These are phyloP conservation scores for Coffea humblotiana DNA, from an alignment of 305 asterid species.

Conservation along the genomic window DNA sequence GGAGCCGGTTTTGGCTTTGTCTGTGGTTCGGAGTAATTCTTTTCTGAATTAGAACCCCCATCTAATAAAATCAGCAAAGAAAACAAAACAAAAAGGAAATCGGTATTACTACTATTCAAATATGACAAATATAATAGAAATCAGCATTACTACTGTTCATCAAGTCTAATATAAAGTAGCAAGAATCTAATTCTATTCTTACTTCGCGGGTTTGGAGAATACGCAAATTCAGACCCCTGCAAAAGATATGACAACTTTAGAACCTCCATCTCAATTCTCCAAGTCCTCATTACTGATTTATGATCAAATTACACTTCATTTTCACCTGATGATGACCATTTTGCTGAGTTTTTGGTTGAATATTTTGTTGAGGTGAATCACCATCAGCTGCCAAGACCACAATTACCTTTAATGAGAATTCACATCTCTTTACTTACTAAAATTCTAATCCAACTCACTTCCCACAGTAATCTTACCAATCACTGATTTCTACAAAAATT, in stretches of 20 bases:
- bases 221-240: conserved; percentile 79
- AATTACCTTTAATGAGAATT: conserved; percentile 33
- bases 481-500: background rate
- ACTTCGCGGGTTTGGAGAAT: conserved; percentile 84
- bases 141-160: too few relatives aligned
- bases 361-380: conserved; percentile 90
- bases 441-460: background rate
- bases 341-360: conserved; percentile 50
- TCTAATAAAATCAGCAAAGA: conserved; percentile 37
- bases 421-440: background rate
- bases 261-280: conserved; percentile 17
- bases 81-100: conserved; percentile 4
- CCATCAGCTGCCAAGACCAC: conserved; percentile 75
- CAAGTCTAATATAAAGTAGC: background rate
- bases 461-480: background rate
- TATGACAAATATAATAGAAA: background rate
- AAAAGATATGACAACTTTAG: conserved; percentile 34
- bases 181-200: conserved; percentile 42
- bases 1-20: conserved; percentile 62
- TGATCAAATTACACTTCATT: conserved; percentile 27
- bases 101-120: background rate
- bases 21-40: conserved; percentile 57
- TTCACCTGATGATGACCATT: conserved; percentile 90
- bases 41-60: conserved; percentile 74
- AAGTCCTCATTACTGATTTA: background rate